These are phyloP conservation scores for Amaranthus tricolor DNA, from an alignment of 179 eudicot genomes.

Conservation along the genomic window DNA sequence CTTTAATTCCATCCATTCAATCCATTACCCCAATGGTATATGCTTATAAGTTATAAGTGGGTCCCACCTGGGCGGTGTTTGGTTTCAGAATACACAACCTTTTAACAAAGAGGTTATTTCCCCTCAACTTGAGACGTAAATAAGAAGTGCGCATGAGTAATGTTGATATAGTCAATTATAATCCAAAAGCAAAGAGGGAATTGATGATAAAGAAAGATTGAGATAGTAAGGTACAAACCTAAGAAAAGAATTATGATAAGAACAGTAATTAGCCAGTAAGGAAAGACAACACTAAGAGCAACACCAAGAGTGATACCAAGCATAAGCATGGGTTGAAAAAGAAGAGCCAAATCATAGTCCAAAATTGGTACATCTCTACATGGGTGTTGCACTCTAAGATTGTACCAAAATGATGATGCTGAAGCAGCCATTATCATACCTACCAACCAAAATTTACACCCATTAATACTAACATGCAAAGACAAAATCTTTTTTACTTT, in stretches of 20 bases:
- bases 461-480: background rate
- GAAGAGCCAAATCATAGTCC: slow-evolving; percentile 89
- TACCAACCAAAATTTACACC: slow-evolving; percentile 15
- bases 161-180: too few species aligned
- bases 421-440: slow-evolving; percentile 99
- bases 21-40: too few species aligned
- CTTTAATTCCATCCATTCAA: too few species aligned
- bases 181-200: too few species aligned
- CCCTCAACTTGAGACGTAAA: too few species aligned
- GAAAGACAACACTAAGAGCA: slow-evolving; percentile 85
- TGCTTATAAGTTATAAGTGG: too few species aligned
- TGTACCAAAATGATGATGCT: slow-evolving; percentile 92
- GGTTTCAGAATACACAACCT: too few species aligned
- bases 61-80: too few species aligned
- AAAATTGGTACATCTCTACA: slow-evolving; percentile 80
- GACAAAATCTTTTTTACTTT: background rate
- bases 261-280: slow-evolving; percentile 94
- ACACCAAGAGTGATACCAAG: slow-evolving; percentile 98
- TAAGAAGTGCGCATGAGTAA: too few species aligned
- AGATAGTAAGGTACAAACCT: slow-evolving; percentile 40
- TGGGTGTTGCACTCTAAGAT: slow-evolving; percentile 88
- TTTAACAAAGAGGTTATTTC: too few species aligned
- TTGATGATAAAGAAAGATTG: background rate
- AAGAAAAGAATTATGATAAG: slow-evolving; percentile 87
- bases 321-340: slow-evolving; percentile 98